phyloP scores from a whole-genome alignment of 257 asterid species.

The Fraxinus excelsior region DNA sequence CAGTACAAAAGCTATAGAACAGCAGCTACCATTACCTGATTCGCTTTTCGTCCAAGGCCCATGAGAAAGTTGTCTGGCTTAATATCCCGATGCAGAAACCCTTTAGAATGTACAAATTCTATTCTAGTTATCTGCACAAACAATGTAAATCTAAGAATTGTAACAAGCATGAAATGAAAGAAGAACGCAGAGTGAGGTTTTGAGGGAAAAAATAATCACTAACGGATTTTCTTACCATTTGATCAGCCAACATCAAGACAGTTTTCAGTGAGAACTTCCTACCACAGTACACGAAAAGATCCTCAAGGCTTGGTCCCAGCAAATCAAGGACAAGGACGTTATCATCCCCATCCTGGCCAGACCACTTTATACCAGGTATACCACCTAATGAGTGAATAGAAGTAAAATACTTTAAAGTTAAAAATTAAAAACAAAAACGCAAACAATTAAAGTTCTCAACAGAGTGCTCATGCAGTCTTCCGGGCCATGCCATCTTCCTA shows the following conservation, averaged over 20 bases:
- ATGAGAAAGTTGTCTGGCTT: constrained; percentile 98
- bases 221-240: constrained; percentile 62
- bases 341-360: constrained; percentile 90
- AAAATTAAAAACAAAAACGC: constrained; percentile 12
- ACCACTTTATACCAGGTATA: constrained; percentile 85
- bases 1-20: constrained; percentile 1
- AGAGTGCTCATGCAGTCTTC: not conserved
- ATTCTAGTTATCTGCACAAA: constrained; percentile 71
- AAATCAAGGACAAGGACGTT: constrained; percentile 86
- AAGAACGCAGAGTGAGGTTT: not conserved
- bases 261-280: constrained; percentile 89
- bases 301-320: constrained; percentile 95
- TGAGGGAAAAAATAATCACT: not conserved
- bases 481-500: not conserved
- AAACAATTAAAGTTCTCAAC: not conserved
- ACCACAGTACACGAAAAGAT: constrained; percentile 90
- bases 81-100: constrained; percentile 89
- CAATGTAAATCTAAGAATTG: constrained; percentile 11
- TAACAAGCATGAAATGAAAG: constrained; percentile 21
- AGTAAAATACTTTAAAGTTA: not conserved
- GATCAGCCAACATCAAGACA: constrained; percentile 92
- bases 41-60: constrained; percentile 99
- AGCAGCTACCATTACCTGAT: constrained; percentile 59
- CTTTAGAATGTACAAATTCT: constrained; percentile 91
- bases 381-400: constrained; percentile 58